Evolutionary conservation across 148 eudicot genomes (phyloP).

Genomic region (Silene conica): DNA sequence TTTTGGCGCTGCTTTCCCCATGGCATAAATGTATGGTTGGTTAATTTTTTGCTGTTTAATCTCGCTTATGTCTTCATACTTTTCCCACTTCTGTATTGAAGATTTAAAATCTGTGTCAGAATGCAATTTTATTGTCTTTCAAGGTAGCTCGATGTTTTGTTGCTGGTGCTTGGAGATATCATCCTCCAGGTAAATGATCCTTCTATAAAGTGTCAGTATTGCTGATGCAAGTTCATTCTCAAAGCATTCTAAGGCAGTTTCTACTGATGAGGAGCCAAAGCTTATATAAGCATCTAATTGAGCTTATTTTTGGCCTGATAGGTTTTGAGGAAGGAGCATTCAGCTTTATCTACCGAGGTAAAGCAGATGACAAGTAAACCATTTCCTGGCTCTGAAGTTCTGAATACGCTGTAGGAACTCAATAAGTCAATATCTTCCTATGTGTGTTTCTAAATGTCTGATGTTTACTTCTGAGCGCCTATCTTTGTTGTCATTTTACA

Average conservation of each 20-base stretch:
- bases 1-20: too few relatives aligned
- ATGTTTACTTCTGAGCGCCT: background rate
- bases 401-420: conserved; percentile 58
- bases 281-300: conserved; percentile 18
- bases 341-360: conserved; percentile 51
- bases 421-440: conserved; percentile 40
- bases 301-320: conserved; percentile 20
- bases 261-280: conserved; percentile 50
- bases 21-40: too few relatives aligned
- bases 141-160: too few relatives aligned
- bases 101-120: too few relatives aligned
- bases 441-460: background rate
- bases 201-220: conserved; percentile 16
- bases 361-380: conserved; percentile 50
- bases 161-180: too few relatives aligned
- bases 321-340: conserved; percentile 73
- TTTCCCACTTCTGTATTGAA: too few relatives aligned
- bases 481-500: too few relatives aligned
- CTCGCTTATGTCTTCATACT: too few relatives aligned
- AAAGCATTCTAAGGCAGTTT: conserved; percentile 28
- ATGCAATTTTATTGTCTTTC: too few relatives aligned
- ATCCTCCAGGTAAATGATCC: too few relatives aligned
- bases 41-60: too few relatives aligned
- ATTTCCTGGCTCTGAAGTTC: conserved; percentile 68
- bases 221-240: conserved; percentile 35